A percentile compares a stretch with the other conserved stretches of the same genome.
phyloP scores from a whole-genome alignment of 305 asterid species.

The Fraxinus nigra region DNA sequence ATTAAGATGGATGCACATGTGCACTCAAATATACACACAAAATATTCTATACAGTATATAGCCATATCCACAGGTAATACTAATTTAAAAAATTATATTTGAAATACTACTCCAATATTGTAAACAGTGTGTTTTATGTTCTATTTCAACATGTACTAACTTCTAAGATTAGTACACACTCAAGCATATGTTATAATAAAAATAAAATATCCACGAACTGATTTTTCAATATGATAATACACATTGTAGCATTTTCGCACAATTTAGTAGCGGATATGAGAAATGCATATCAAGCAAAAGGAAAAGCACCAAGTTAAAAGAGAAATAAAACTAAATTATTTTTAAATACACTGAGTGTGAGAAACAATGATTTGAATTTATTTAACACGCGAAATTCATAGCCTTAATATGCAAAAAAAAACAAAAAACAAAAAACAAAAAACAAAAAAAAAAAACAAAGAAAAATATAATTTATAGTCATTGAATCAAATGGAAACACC shows the following conservation, averaged over 20 bases:
- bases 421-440: neutral
- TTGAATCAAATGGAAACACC: neutral
- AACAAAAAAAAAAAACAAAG: too few relatives aligned
- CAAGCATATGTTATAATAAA: slow-evolving; percentile 2
- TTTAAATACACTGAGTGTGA: neutral
- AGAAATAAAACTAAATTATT: neutral
- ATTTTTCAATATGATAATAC: neutral
- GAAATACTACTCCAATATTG: too few relatives aligned
- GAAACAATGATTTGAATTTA: neutral
- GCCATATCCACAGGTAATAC: too few relatives aligned
- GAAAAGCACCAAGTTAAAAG: neutral
- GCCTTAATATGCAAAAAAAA: neutral
- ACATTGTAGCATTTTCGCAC: neutral
- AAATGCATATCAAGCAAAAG: too few relatives aligned
- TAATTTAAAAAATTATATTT: too few relatives aligned
- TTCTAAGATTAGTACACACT: neutral
- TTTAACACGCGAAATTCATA: neutral
- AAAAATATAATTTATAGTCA: too few relatives aligned
- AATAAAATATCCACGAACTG: neutral
- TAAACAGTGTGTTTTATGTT: too few relatives aligned
- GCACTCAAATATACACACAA: too few relatives aligned
- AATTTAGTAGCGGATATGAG: too few relatives aligned
- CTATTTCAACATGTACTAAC: neutral
- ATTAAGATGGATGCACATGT: too few relatives aligned
- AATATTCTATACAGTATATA: too few relatives aligned